A percentile compares a stretch with the other conserved stretches of the same genome.
Conservation (phyloP, 768 basidiomycete species). For the Tremella yokohamensis region DNA sequence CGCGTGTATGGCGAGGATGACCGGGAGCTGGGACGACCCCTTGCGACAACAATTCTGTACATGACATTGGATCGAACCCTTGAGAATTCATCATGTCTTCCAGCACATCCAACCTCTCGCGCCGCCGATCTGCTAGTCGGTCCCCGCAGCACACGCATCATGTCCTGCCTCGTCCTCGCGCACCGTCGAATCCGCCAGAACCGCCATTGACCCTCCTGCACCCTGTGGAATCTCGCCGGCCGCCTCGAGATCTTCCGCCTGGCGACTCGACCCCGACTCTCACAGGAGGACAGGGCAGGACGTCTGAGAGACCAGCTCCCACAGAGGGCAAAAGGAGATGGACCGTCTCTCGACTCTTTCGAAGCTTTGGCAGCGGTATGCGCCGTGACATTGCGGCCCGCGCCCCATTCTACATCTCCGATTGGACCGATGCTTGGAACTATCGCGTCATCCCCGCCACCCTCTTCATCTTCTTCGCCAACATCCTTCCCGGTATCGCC, state of each 20-base stretch:
- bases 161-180: conserved; percentile 13
- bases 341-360: conserved; percentile 8
- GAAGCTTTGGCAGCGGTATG: conserved; percentile 58
- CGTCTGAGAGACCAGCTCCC: neutral
- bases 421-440: conserved; percentile 90
- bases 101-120: too few species aligned
- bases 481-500: conserved; percentile 80
- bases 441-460: conserved; percentile 86
- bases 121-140: neutral
- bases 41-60: too few species aligned
- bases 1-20: too few species aligned
- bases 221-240: conserved; percentile 13
- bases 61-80: neutral
- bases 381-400: conserved; percentile 66
- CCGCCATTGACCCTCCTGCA: conserved; percentile 31
- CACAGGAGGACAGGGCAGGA: neutral
- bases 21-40: too few species aligned
- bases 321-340: neutral
- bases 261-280: neutral
- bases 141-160: conserved; percentile 2
- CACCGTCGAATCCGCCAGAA: conserved; percentile 30
- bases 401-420: conserved; percentile 72
- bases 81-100: neutral
- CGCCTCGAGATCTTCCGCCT: neutral
- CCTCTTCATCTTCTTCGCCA: conserved; percentile 52